phyloP scores from a whole-genome alignment of 768 basidiomycete genomes.

The Psilocybe cyanescens region DNA sequence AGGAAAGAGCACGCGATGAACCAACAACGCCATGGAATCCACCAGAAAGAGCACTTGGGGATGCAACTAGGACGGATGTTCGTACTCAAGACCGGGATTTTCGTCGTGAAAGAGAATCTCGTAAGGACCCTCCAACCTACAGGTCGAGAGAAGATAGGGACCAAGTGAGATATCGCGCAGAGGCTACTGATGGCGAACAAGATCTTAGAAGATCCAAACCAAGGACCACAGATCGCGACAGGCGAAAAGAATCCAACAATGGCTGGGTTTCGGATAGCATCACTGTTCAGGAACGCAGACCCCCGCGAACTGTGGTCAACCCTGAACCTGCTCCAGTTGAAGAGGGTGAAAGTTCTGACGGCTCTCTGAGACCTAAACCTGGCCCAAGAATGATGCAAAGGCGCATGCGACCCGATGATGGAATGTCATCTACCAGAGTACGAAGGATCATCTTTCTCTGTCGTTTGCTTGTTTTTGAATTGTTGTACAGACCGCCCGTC shows the following conservation, averaged over 20 bases:
- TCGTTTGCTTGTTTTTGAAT: constrained; percentile 4
- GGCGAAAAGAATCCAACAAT: constrained; percentile 18
- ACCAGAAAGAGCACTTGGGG: not conserved
- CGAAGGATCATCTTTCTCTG: not conserved
- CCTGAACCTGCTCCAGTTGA: constrained; percentile 17
- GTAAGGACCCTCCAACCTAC: constrained; percentile 5
- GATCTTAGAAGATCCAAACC: constrained; percentile 19
- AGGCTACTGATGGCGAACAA: constrained; percentile 25
- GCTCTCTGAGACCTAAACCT: constrained; percentile 23
- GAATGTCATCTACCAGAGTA: constrained; percentile 25
- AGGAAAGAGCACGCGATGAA: constrained; percentile 15
- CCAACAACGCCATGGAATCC: constrained; percentile 11
- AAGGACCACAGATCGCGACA: constrained; percentile 20
- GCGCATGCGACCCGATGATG: constrained; percentile 41
- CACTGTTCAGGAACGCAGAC: constrained; percentile 17
- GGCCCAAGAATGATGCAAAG: constrained; percentile 27
- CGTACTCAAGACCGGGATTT: constrained; percentile 8
- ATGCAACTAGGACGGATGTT: constrained; percentile 10
- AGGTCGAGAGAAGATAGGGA: constrained; percentile 19
- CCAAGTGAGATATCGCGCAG: constrained; percentile 23
- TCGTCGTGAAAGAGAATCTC: constrained; percentile 13
- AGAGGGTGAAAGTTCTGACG: constrained; percentile 39
- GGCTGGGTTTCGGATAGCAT: constrained; percentile 26
- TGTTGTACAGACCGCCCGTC: constrained; percentile 2
- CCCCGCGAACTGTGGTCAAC: constrained; percentile 9